phyloP scores from a whole-genome alignment of 2,329 filamentous ascomycete genomes.

The Pseudogymnoascus pannorum region DNA sequence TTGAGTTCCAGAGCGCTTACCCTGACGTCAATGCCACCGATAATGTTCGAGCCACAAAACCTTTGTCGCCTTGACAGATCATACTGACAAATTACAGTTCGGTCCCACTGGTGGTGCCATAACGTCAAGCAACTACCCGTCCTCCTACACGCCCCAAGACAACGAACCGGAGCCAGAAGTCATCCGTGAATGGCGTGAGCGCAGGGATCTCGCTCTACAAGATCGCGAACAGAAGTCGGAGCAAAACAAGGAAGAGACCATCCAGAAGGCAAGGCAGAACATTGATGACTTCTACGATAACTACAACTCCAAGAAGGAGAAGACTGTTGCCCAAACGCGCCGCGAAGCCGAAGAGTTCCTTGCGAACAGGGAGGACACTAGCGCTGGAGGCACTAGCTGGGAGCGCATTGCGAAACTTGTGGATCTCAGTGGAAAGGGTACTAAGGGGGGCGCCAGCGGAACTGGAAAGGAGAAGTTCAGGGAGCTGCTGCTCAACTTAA shows the following conservation, averaged over 20 bases:
- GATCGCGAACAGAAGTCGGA: conserved; percentile 81
- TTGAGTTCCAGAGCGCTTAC: conserved; percentile 78
- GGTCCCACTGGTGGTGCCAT: conserved; percentile 59
- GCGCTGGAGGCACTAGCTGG: conserved; percentile 94
- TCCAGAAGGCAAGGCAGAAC: conserved; percentile 84
- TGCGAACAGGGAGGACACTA: conserved; percentile 80
- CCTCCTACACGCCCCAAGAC: conserved; percentile 29
- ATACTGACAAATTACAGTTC: conserved; percentile 2
- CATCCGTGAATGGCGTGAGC: conserved; percentile 85
- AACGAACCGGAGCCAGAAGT: conserved; percentile 84
- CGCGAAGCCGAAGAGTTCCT: conserved; percentile 93
- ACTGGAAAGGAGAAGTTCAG: conserved; percentile 96
- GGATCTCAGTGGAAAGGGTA: conserved; percentile 91
- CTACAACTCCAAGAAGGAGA: conserved; percentile 97
- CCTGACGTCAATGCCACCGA: conserved; percentile 66
- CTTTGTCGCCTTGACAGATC: not conserved
- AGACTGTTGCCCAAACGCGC: conserved; percentile 78
- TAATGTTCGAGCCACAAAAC: conserved; percentile 45
- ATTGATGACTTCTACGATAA: conserved; percentile 99
- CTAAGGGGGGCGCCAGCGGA: conserved; percentile 76
- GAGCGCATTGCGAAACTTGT: conserved; percentile 96
- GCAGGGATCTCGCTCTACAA: conserved; percentile 72
- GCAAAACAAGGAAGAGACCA: conserved; percentile 73
- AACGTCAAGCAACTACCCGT: conserved; percentile 50
- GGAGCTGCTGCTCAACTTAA: conserved; percentile 76